A percentile compares a stretch with the other conserved stretches of the same genome.
Evolutionary conservation across 2,329 filamentous ascomycete genomes (phyloP).

Genomic region (Aspergillus sp.): DNA sequence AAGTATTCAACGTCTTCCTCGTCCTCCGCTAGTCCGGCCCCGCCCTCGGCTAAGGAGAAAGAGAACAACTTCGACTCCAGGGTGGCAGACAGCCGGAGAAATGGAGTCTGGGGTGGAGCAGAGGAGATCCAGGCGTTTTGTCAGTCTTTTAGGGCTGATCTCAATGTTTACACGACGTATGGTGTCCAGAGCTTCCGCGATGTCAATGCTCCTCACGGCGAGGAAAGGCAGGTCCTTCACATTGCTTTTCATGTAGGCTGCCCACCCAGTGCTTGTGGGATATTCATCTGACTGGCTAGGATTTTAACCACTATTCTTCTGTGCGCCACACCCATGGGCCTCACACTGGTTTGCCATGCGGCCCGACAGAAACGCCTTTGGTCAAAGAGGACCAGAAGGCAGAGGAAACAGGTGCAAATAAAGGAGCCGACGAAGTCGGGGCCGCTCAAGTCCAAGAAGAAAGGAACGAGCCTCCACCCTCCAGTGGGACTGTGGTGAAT

Average conservation of each 20-base stretch:
- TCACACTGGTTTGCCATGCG: constrained; percentile 46
- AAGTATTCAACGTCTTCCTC: constrained; percentile 43
- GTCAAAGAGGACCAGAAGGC: not conserved
- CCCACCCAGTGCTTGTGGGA: not conserved
- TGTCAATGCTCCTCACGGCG: constrained; percentile 31
- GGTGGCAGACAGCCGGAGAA: constrained; percentile 50
- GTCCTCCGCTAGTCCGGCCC: constrained; percentile 33
- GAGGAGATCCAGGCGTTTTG: constrained; percentile 60
- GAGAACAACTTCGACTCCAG: constrained; percentile 51
- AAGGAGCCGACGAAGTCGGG: constrained; percentile 5
- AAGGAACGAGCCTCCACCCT: not conserved
- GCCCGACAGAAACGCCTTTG: constrained; percentile 25
- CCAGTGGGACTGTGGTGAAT: constrained; percentile 16
- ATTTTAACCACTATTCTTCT: constrained; percentile 58
- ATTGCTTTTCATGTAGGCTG: constrained; percentile 54
- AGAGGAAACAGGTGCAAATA: not conserved
- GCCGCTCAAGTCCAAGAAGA: constrained; percentile 6
- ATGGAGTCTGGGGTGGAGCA: constrained; percentile 56
- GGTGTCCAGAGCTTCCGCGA: constrained; percentile 37
- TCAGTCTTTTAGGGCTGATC: constrained; percentile 51
- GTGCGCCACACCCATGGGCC: constrained; percentile 53
- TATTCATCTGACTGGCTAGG: constrained; percentile 29
- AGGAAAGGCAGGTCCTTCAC: constrained; percentile 38
- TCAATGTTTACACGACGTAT: constrained; percentile 48
- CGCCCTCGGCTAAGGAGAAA: constrained; percentile 43